phyloP scores from a whole-genome alignment of 139 green algal species.

The Pedinophyceae sp. region DNA sequence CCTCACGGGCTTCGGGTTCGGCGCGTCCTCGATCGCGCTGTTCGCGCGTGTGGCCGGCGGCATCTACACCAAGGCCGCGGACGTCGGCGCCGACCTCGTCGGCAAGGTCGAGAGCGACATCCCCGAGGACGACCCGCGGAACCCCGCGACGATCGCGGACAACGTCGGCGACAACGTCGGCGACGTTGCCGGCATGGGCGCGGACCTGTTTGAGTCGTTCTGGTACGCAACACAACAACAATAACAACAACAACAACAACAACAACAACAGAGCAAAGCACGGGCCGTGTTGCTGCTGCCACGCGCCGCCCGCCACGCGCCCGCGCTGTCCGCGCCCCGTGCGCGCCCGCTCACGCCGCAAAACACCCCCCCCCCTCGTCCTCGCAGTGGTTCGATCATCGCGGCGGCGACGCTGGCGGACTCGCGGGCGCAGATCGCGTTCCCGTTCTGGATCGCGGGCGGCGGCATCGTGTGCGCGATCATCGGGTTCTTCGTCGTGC shows the following conservation, averaged over 20 bases:
- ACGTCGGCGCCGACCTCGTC: conserved; percentile 59
- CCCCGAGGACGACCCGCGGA: conserved; percentile 59
- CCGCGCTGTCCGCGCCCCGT: conserved; percentile 52
- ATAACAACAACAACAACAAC: too few species aligned
- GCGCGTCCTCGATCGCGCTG: conserved; percentile 40
- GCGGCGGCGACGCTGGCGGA: conserved; percentile 17
- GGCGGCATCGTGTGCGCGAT: conserved; percentile 27
- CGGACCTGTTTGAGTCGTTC: conserved; percentile 52
- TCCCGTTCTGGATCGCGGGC: conserved; percentile 30
- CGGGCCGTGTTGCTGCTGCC: too few species aligned
- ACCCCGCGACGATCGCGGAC: conserved; percentile 52
- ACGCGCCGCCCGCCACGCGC: conserved; percentile 81
- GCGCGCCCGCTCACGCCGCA: too few species aligned
- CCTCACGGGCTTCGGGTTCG: conserved; percentile 41
- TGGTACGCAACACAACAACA: too few species aligned
- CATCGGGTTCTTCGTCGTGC: conserved; percentile 24
- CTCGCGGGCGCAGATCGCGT: conserved; percentile 17
- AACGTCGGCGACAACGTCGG: conserved; percentile 59
- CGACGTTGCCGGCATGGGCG: conserved; percentile 37
- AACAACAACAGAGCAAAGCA: too few species aligned
- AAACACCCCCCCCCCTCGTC: too few species aligned
- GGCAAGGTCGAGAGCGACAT: conserved; percentile 61
- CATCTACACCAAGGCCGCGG: conserved; percentile 63
- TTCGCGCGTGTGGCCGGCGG: conserved; percentile 47
- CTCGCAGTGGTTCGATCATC: conserved; percentile 24